A percentile compares a stretch with the other conserved stretches of the same genome.
Conservation (phyloP, 2,329 filamentous ascomycete genomes). For the Scleromitrula shiraiana region DNA sequence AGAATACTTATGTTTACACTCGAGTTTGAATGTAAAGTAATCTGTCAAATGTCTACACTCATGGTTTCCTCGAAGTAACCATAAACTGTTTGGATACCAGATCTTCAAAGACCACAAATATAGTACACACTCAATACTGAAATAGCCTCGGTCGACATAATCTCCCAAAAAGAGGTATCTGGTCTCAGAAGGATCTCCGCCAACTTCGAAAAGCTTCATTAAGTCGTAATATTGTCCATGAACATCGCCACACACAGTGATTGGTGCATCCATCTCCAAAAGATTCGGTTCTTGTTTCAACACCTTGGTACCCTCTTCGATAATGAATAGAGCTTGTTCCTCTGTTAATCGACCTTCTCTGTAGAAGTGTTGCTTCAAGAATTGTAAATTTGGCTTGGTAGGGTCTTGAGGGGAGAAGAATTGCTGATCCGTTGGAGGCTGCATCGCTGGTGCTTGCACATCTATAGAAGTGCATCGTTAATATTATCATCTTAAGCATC, state of each 20-base stretch:
- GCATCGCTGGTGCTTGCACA: slow-evolving; percentile 93
- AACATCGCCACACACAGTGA: slow-evolving; percentile 96
- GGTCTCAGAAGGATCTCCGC: slow-evolving; percentile 92
- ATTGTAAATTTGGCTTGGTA: slow-evolving; percentile 83
- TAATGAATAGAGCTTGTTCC: slow-evolving; percentile 94
- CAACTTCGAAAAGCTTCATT: slow-evolving; percentile 99
- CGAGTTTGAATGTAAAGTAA: slow-evolving; percentile 99
- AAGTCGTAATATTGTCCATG: slow-evolving; percentile 99
- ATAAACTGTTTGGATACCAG: slow-evolving; percentile 95
- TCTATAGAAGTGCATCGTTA: slow-evolving; percentile 47
- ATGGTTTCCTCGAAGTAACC: slow-evolving; percentile 95
- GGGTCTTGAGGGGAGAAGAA: slow-evolving; percentile 85
- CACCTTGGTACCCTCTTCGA: slow-evolving; percentile 79
- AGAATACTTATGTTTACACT: slow-evolving; percentile 99
- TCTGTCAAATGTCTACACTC: slow-evolving; percentile 98
- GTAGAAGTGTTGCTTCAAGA: slow-evolving; percentile 97
- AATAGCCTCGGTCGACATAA: slow-evolving; percentile 97
- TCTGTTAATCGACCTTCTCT: slow-evolving; percentile 94
- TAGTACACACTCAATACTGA: slow-evolving; percentile 97
- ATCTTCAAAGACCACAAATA: slow-evolving; percentile 99
- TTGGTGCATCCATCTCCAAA: slow-evolving; percentile 98
- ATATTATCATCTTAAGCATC: slow-evolving; percentile 5
- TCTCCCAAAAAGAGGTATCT: slow-evolving; percentile 95
- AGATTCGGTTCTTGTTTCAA: slow-evolving; percentile 88
- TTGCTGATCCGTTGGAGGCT: slow-evolving; percentile 84